These are phyloP conservation scores for Arthrobotrys musiformis DNA, from an alignment of 2,329 filamentous ascomycete genomes.

Conservation along the genomic window DNA sequence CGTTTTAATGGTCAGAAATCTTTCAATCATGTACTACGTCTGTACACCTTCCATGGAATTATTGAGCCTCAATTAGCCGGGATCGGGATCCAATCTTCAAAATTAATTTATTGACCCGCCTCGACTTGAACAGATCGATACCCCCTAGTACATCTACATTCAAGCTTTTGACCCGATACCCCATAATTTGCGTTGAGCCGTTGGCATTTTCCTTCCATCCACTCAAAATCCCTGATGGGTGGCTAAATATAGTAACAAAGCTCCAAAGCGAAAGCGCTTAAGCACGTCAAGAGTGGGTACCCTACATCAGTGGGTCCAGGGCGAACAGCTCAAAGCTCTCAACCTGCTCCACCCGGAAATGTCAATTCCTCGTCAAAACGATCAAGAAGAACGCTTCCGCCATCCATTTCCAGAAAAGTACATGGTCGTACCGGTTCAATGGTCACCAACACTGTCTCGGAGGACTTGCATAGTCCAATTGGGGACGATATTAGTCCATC, in stretches of 20 bases:
- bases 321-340: slow-evolving; percentile 4
- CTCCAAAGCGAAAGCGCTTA: slow-evolving; percentile 44
- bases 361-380: background rate
- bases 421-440: background rate
- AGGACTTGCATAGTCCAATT: background rate
- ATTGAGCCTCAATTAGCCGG: slow-evolving; percentile 2
- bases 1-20: background rate
- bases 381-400: slow-evolving; percentile 10
- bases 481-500: slow-evolving; percentile 9
- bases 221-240: background rate
- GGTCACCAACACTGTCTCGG: background rate
- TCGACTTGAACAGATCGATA: background rate
- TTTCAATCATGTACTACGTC: background rate
- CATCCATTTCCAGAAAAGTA: background rate
- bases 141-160: background rate
- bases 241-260: slow-evolving; percentile 37
- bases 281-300: slow-evolving; percentile 18
- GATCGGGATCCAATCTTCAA: background rate
- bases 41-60: background rate
- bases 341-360: background rate
- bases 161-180: background rate
- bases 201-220: background rate
- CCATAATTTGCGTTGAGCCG: slow-evolving; percentile 22
- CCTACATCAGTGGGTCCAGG: background rate
- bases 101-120: too few species aligned